Evolutionary conservation across 179 eudicot species (phyloP), one percentile per base, ranked within the genome.

Genomic region (Gypsophila paniculata): DNA sequence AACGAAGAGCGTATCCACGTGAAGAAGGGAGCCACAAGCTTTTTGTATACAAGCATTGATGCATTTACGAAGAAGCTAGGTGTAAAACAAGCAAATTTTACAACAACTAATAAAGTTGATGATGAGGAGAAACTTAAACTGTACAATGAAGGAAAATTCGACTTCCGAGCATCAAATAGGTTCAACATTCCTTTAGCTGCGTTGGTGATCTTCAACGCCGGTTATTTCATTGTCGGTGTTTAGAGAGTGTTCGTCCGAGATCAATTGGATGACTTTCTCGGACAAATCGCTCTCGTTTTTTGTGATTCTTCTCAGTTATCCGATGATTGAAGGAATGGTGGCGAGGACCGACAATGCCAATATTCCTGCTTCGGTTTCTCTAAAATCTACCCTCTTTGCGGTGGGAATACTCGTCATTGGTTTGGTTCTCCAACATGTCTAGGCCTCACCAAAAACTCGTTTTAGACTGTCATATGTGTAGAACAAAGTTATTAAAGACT

Each of bases 261-360:
- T 49, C 59, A 49, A 26, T 68, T 22, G 59, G 26, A 17, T 8
- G 25, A 52, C 7, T 51, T 49, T 49, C 59, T 68, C 6, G 42
- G 44, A 8, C 58, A 68, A 46, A 19, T 65, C 54, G 48, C 26
- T 65, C 32, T 44, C 70, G 8, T 65, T 46, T 13, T 17, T 68
- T 14, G 71, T n/a, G 14, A n/a, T 68, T 68, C 42, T 26, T 26
- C 55, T 29, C 3, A 9, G 59, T 51, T 68, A 49, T 68, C 71
- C 44, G 15, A 9, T 68, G 25, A 25, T 68, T 8, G 71, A 49
- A 26, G 59, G 23, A 49, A 49, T 68, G 71, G 17, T 15, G 59
- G 9, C 51, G 26, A 68, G 59, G 38, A 49, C 38, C 23, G 44
- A 49, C 4, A 68, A 51, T 49, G 71, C 39, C 22, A 68, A 59